Evolutionary conservation across 2,329 filamentous ascomycete genomes (phyloP), one percentile per base, ranked within the genome.

Genomic region (Pseudogymnoascus sp.): DNA sequence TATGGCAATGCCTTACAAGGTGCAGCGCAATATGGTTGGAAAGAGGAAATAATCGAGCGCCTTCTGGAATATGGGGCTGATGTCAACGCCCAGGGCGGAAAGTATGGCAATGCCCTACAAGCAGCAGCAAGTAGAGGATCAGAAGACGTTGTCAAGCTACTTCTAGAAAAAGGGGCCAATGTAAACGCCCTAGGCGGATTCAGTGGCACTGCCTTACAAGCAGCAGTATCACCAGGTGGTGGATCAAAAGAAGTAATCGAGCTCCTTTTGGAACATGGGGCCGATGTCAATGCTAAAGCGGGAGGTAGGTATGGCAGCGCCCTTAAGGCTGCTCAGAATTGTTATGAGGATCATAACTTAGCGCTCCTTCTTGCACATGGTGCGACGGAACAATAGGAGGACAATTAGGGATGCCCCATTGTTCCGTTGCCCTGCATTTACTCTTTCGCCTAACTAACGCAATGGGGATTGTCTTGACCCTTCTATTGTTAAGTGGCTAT

Each of bases 1-100:
- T 61, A 63, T 28, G 64, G 64, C 12, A 64, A 22, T 59, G 53
- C 66, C 6, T 61, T 69, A 5, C 40, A 64, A 22, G 67, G 66
- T 22, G 67, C 66, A 26, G 41, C 56, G 19, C 19, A 19, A 19
- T 19, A 19, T 10, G 1, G 4, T 6, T 31, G 2, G 11, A 2
- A 6, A 43, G 12, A 33, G 11, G 59, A 46, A 6, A 53, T 61
- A 2, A 33, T 61, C n/a, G 11, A 10, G n/a, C 59, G 50, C 10
- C 31, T 61, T 37, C 31, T 61, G 11, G n/a, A 19, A 24, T 4
- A 53, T 3, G 59, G 59, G 8, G 59, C 59, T 3, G 6, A 61
- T 6, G 59, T 38, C 10, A 61, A 46, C 14, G 50, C 38, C 3
- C 62, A 60, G 41, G 41, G 53, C 3, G 60, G 53, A 33, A 19